Percentiles rank a stretch among this genome's conserved stretches.
These are phyloP conservation scores for Cyclostephanos invisitatus DNA, from an alignment of 108 stramenopile species.

Conservation along the genomic window DNA sequence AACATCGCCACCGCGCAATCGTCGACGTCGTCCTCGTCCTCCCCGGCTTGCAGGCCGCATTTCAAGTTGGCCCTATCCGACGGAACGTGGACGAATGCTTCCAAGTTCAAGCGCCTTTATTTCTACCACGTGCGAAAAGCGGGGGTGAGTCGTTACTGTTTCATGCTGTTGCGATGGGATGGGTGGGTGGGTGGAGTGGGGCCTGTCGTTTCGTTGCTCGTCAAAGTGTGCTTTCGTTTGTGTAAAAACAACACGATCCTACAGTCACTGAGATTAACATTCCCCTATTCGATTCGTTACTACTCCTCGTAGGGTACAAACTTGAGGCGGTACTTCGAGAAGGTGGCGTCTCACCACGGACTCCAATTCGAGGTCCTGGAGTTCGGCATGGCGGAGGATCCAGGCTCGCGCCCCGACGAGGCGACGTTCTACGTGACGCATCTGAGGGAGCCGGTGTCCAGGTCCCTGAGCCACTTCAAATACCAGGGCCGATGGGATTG, in stretches of 20 bases:
- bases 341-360: slow-evolving; percentile 24
- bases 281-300: no score
- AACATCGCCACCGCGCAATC: no score
- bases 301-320: slow-evolving; percentile 12
- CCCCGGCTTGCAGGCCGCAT: slow-evolving; percentile 45
- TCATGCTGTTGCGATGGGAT: no score
- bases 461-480: slow-evolving; percentile 30
- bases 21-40: background rate
- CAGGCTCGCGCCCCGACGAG: slow-evolving; percentile 7
- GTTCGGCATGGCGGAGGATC: slow-evolving; percentile 25
- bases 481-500: slow-evolving; percentile 23
- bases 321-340: slow-evolving; percentile 15
- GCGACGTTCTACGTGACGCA: slow-evolving; percentile 33
- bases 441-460: slow-evolving; percentile 24
- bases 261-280: no score
- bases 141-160: slow-evolving; percentile 1
- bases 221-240: background rate
- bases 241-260: background rate
- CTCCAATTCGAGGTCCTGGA: slow-evolving; percentile 8
- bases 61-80: slow-evolving; percentile 26
- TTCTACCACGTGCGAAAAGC: slow-evolving; percentile 43
- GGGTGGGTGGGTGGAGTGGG: no score
- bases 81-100: slow-evolving; percentile 24
- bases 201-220: background rate
- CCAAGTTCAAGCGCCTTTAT: slow-evolving; percentile 41